Conservation (phyloP, 2,329 filamentous ascomycete genomes). For the Colletotrichum theobromicola region DNA sequence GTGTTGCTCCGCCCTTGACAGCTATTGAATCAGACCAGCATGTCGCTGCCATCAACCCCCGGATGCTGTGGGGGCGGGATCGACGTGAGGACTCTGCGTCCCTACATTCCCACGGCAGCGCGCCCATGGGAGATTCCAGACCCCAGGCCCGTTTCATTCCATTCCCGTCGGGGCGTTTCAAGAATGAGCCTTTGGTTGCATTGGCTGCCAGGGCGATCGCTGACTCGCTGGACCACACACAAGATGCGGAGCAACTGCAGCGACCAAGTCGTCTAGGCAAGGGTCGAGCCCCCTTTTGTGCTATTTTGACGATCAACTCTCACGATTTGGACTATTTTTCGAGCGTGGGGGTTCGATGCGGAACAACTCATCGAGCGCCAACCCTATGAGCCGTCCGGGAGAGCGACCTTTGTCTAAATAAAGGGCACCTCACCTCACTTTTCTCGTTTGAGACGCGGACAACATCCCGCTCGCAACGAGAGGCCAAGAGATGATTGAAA, state of each 20-base stretch:
- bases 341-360: neutral
- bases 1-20: neutral
- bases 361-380: neutral
- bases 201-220: neutral
- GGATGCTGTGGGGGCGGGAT: neutral
- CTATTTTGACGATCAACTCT: slow-evolving; percentile 15
- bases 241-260: neutral
- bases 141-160: slow-evolving; percentile 6
- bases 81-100: neutral
- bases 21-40: neutral
- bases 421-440: neutral
- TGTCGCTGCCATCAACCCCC: neutral
- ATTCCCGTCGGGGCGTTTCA: slow-evolving; percentile 8
- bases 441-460: neutral
- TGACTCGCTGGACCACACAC: slow-evolving; percentile 1
- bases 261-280: neutral
- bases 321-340: neutral
- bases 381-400: neutral
- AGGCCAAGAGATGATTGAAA: slow-evolving; percentile 18
- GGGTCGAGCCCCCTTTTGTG: slow-evolving; percentile 4
- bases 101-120: neutral
- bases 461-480: neutral
- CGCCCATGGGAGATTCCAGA: neutral
- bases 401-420: neutral
- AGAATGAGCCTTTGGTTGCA: neutral